Conservation (phyloP, 352 stramenopile species). For the Saprolegnia diclina region DNA sequence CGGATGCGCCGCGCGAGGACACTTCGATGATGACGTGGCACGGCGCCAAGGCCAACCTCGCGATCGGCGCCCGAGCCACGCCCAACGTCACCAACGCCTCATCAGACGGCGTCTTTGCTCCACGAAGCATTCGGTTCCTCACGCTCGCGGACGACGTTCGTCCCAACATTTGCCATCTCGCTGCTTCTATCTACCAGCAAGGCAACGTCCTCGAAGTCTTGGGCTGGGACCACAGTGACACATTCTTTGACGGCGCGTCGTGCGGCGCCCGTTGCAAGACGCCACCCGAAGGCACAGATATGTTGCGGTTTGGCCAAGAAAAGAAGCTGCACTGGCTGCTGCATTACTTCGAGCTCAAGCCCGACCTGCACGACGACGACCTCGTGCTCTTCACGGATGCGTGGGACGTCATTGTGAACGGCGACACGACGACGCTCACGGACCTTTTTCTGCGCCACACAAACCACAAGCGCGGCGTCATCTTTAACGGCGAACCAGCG, state of each 20-base stretch:
- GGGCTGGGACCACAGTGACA: constrained; percentile 12
- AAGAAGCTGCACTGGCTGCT: constrained; percentile 21
- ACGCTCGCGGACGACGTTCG: constrained; percentile 8
- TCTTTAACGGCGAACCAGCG: constrained; percentile 22
- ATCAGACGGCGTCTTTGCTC: background rate
- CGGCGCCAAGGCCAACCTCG: background rate
- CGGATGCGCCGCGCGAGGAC: too few species aligned
- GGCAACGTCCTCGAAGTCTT: constrained; percentile 8
- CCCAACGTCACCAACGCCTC: background rate
- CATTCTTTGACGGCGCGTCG: constrained; percentile 19
- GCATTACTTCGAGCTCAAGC: constrained; percentile 20
- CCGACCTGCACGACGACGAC: constrained; percentile 24
- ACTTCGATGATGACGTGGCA: too few species aligned
- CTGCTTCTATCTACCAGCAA: constrained; percentile 7
- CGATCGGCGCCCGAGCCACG: background rate
- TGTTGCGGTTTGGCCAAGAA: constrained; percentile 10
- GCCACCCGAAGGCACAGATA: background rate
- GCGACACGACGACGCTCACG: background rate
- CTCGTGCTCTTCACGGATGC: constrained; percentile 26
- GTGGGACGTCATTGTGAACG: constrained; percentile 21
- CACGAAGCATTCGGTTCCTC: constrained; percentile 3
- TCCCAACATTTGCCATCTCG: constrained; percentile 6
- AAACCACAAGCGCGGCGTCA: constrained; percentile 4
- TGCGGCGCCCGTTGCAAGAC: constrained; percentile 1
- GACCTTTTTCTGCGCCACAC: constrained; percentile 17